Evolutionary conservation across 208 protist species (phyloP).

Genomic region (Trypanosoma scelopori): DNA sequence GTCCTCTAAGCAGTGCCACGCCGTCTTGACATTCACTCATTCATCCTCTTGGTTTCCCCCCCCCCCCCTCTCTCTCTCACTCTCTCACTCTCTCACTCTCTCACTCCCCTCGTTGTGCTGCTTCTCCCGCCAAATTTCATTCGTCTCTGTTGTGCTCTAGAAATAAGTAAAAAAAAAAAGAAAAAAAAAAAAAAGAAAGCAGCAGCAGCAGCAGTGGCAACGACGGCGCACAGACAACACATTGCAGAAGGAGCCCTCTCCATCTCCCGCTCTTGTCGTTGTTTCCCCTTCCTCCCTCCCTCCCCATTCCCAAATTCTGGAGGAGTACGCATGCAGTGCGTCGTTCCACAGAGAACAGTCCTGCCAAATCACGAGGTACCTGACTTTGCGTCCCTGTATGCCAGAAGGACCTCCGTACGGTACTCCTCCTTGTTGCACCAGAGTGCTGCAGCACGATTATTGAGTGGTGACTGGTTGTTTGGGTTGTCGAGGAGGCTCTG

Average conservation of each 20-base stretch:
- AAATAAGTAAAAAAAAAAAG: too few relatives aligned
- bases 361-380: conserved; percentile 2
- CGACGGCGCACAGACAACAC: too few relatives aligned
- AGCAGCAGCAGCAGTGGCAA: too few relatives aligned
- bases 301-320: too few relatives aligned
- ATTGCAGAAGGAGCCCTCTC: neutral
- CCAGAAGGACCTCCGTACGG: conserved; percentile 55
- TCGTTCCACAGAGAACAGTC: neutral
- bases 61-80: too few relatives aligned
- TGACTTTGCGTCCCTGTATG: conserved; percentile 31
- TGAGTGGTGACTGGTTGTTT: conserved; percentile 96
- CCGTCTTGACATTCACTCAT: too few relatives aligned
- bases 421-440: conserved; percentile 85
- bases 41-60: too few relatives aligned
- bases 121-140: too few relatives aligned
- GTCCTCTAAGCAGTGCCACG: too few relatives aligned
- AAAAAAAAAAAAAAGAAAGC: neutral
- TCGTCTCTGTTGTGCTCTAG: neutral
- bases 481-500: conserved; percentile 95
- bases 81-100: too few relatives aligned
- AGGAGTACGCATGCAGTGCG: neutral
- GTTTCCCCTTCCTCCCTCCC: too few relatives aligned
- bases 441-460: conserved; percentile 90
- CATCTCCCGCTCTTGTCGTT: neutral
- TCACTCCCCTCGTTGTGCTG: too few relatives aligned